Evolutionary conservation across 1,139 yeast genomes (phyloP), one percentile per base, ranked within the genome.

Genomic region (Hansenula sp.): DNA sequence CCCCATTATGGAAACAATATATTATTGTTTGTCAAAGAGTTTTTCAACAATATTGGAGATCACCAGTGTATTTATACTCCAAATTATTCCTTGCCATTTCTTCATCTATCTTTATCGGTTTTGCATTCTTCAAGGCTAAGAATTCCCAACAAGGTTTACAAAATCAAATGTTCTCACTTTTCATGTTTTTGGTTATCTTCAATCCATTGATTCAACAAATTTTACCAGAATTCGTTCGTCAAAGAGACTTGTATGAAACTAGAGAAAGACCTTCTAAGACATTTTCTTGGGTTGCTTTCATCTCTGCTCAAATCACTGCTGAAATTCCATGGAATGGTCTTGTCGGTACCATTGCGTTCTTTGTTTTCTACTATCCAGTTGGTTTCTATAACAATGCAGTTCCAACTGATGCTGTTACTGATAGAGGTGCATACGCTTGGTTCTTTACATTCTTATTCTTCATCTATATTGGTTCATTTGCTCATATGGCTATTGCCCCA

Each of bases 211-310:
- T 81, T 44, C 85, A 87, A 63, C 96, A 88, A 63, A 77, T 81
- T 70, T 68, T 87, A 58, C 94, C 96, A 36, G 70, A 76, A 46
- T 87, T 74, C 60, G 82, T 84, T 40, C 63, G 68, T 40, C 95
- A 85, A 63, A 79, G 96, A 66, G 81, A 81, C 54, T 69, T 90
- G 40, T 90, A 87, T 61, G 96, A 88, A 62, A 91, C 84, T n/a
- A 79, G 96, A 61, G 97, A 90, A 65, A 79, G 95, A 35, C 96
- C 96, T 12, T 82, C 78, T 49, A 79, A 70, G 68, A 81, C 70
- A 36, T 86, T 71, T 52, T 68, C 79, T 3, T 79, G 95, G 94
- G 53, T 70, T 65, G 73, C 79, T 47, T 70, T 75, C 65, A 65
- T 88, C 64, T 66, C 55, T 30, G 78, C 87, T 18, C 91, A 87